phyloP scores from a whole-genome alignment of 2,329 filamentous ascomycete genomes.

The Sporothrix mexicana region DNA sequence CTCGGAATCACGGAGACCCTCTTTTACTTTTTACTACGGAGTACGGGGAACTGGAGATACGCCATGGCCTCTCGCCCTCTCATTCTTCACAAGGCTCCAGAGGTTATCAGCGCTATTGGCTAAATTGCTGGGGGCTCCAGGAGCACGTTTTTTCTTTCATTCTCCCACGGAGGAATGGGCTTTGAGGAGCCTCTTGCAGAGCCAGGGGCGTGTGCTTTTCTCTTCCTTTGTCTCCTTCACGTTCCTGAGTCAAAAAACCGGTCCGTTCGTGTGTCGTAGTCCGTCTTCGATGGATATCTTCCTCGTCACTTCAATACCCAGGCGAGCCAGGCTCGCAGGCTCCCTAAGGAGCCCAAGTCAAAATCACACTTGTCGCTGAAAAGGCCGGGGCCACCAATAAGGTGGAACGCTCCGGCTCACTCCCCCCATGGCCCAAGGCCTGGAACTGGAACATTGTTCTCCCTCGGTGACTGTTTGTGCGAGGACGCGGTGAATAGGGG shows the following conservation, averaged over 20 bases:
- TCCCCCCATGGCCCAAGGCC: too few species aligned
- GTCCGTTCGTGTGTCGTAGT: neutral
- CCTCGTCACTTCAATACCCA: too few species aligned
- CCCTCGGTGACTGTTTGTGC: constrained; percentile 18
- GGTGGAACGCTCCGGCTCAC: constrained; percentile 20
- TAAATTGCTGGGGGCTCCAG: neutral
- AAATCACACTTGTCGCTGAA: too few species aligned
- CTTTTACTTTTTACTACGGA: neutral
- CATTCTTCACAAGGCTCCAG: constrained; percentile 5
- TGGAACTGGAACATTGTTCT: constrained; percentile 6
- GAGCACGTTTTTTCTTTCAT: constrained; percentile 1
- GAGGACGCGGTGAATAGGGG: constrained; percentile 18
- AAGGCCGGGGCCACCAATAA: neutral
- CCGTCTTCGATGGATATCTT: neutral
- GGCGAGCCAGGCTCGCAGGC: too few species aligned
- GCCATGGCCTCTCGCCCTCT: neutral
- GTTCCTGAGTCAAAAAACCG: neutral
- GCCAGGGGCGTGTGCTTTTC: neutral
- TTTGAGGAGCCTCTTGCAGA: neutral
- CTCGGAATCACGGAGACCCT: constrained; percentile 32
- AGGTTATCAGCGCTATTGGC: neutral
- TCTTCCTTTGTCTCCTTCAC: neutral
- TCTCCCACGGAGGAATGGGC: constrained; percentile 11
- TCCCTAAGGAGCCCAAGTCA: too few species aligned
- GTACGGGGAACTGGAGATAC: neutral